Evolutionary conservation across 2,329 filamentous ascomycete species (phyloP).

Genomic region (Monosporascus ibericus): DNA sequence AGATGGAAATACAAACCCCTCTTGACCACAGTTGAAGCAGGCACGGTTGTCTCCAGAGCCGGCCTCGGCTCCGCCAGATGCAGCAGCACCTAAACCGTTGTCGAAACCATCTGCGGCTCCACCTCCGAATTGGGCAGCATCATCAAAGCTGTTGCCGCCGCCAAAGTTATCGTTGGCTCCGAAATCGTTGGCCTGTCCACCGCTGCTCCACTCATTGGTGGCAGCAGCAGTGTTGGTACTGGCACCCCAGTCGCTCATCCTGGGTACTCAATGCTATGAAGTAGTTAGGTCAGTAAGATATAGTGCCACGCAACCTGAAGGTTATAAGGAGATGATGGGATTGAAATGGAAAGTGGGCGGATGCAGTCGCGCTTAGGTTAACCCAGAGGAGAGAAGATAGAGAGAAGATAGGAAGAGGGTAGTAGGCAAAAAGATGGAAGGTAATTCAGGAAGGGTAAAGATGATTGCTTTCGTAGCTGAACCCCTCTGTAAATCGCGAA

Average conservation of each 20-base stretch:
- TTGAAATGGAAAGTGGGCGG: not conserved
- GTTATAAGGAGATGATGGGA: not conserved
- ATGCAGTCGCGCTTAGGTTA: no score
- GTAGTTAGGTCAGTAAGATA: conserved; percentile 6
- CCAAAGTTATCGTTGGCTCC: conserved; percentile 8
- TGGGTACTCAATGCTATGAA: conserved; percentile 1
- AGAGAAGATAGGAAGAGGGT: no score
- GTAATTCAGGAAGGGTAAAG: no score
- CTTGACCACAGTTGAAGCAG: conserved; percentile 56
- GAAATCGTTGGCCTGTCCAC: conserved; percentile 1
- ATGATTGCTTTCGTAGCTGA: no score
- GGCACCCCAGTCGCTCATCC: conserved; percentile 11
- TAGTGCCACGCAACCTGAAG: not conserved
- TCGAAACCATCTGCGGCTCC: conserved; percentile 8
- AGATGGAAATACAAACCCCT: conserved; percentile 30
- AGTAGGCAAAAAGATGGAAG: no score
- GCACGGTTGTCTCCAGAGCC: conserved; percentile 16
- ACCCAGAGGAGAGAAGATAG: no score
- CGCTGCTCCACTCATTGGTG: not conserved
- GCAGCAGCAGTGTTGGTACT: not conserved
- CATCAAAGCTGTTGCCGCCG: conserved; percentile 3
- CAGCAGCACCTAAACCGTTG: conserved; percentile 2
- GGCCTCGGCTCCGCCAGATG: conserved; percentile 5
- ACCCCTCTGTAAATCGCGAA: no score
- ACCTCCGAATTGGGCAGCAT: conserved; percentile 6